Percentiles rank a stretch among this genome's conserved stretches.
Conservation (phyloP, 192 early-diverging fungal species). For the Rhizophlyctis rosea region DNA sequence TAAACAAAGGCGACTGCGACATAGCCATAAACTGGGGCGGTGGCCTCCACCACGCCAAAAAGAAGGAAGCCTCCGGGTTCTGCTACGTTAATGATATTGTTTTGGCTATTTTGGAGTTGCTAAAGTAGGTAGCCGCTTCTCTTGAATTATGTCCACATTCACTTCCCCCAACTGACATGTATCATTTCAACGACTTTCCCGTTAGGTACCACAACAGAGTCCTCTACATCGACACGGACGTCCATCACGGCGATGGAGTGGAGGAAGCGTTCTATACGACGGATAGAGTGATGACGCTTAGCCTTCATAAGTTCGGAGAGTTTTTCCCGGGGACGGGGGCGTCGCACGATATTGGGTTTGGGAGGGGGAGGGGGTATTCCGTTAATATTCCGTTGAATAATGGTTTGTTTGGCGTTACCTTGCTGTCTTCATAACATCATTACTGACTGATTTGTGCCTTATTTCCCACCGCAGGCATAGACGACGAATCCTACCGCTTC, state of each 20-base stretch:
- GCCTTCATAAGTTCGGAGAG: conserved; percentile 93
- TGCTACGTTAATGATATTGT: conserved; percentile 99
- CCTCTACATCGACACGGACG: conserved; percentile 94
- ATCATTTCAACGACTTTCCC: not conserved
- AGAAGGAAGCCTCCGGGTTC: conserved; percentile 87
- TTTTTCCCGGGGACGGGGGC: conserved; percentile 99
- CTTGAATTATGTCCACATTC: not conserved
- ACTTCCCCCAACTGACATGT: not conserved
- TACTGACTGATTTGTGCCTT: conserved; percentile 19
- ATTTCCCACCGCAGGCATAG: conserved; percentile 51
- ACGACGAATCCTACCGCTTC: conserved; percentile 80
- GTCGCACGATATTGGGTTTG: conserved; percentile 85
- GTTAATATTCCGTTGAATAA: conserved; percentile 91
- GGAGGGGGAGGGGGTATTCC: conserved; percentile 87
- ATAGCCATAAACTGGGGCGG: conserved; percentile 99
- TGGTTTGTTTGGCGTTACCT: conserved; percentile 39
- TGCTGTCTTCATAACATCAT: not conserved
- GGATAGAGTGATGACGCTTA: conserved; percentile 92
- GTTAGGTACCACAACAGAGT: conserved; percentile 69
- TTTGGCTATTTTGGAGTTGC: conserved; percentile 82
- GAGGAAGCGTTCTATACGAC: conserved; percentile 93
- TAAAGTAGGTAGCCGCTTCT: conserved; percentile 51
- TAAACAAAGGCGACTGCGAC: conserved; percentile 78
- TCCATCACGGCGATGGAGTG: conserved; percentile 97
- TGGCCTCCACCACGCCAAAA: conserved; percentile 93